Base-by-base conservation (phyloP, 2,329 filamentous ascomycete species). In the Sarocladiaceae sp. region DNA sequence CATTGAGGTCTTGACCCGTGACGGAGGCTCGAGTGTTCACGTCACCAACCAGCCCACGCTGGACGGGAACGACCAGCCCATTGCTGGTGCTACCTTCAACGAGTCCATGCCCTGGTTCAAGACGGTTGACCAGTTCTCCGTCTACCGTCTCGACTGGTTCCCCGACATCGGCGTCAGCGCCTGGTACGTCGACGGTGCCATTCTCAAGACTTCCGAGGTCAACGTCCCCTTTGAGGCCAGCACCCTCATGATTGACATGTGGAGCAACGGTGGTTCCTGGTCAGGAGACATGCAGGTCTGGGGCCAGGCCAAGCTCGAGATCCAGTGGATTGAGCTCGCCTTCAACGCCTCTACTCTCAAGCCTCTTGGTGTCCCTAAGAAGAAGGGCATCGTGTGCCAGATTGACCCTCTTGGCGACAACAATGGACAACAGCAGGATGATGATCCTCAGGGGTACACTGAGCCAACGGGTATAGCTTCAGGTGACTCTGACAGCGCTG, bases 71-170 rank as follows among this genome's bases (percentile, higher is more conserved):
- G 58, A 72, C 16, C 20, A 40, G 35, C 33, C 33, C 16, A 19
- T 35, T 15, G 33, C 33, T 19, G 49, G 64, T 6, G 57, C 61
- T 2, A 55, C 59, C 5, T 35, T 35, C 33, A 35, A 35, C 18
- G 9, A 19, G 33, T 35, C 33, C 18, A 35, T 35, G 33, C 33
- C 33, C 5, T 35, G 33, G 33, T 35, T 35, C 33, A 35, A 35
- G 33, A 58, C 60, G n/a, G 77, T 74, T 71, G 63, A 69, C 21
- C 63, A 73, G 19, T 81, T 76, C 74, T 69, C 70, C 12, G 68
- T 69, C 2, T 74, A 81, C 55, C 68, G 77, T 10, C 66, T 80
- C 40, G 78, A 81, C 53, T 82, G 78, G 78, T 67, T 70, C 1
- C 64, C 70, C 0, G 21, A 35, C 33, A 9, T 35, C 16, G 65